These are phyloP conservation scores for Drechslerella stenobrocha DNA, from an alignment of 2,329 filamentous ascomycete species.

Conservation along the genomic window DNA sequence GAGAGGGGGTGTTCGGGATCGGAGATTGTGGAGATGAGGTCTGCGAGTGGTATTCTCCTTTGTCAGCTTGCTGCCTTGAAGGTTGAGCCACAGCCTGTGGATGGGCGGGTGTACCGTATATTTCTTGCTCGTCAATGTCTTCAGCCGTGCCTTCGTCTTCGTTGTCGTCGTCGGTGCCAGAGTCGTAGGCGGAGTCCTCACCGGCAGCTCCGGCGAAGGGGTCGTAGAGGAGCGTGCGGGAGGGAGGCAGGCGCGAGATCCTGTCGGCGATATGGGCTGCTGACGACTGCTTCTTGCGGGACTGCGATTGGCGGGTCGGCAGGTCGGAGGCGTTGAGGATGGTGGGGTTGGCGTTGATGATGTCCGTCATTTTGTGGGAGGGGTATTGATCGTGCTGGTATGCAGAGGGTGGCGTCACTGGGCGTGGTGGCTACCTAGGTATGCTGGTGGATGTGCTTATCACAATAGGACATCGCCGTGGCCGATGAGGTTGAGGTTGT, in stretches of 20 bases:
- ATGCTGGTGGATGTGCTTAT: too few relatives aligned
- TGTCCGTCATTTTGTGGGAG: constrained; percentile 55
- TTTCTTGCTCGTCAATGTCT: constrained; percentile 92
- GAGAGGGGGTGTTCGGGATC: constrained; percentile 96
- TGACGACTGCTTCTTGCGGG: constrained; percentile 47
- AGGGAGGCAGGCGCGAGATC: constrained; percentile 38
- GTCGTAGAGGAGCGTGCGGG: constrained; percentile 36
- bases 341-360: constrained; percentile 86
- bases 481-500: too few relatives aligned
- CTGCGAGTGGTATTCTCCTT: too few relatives aligned
- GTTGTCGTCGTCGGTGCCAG: constrained; percentile 34
- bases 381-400: background rate
- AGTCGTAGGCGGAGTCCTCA: constrained; percentile 42
- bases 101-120: constrained; percentile 71
- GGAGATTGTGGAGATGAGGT: constrained; percentile 90
- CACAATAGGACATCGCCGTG: too few relatives aligned
- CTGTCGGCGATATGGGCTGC: constrained; percentile 54
- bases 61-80: too few relatives aligned
- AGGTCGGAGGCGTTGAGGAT: constrained; percentile 87
- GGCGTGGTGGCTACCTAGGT: too few relatives aligned
- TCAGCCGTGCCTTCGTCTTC: constrained; percentile 60
- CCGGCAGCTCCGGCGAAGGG: constrained; percentile 21
- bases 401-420: background rate
- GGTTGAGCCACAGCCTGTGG: constrained; percentile 54
- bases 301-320: constrained; percentile 66